Base-by-base conservation (phyloP, 75 land plant genomes). In the Pinus albicaulis region DNA sequence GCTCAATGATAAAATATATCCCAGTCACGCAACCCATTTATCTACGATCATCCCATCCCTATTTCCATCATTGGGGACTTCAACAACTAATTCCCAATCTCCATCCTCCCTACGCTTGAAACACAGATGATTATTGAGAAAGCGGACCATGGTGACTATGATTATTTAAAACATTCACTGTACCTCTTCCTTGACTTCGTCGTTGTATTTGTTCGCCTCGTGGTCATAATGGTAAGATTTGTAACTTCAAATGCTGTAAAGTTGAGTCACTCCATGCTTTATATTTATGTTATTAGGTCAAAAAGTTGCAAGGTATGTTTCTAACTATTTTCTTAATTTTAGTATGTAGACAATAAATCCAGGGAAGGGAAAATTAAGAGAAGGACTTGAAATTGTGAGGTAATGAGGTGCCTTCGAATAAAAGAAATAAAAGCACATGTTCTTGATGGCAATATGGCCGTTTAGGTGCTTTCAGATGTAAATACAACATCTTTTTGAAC, bases 121-220 rank as follows among this genome's bases (percentile, higher is more conserved):
- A 93, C 96, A 10, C 92, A 93, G 80, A 81, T 87, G 57, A 95
- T 95, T 64, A 89, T 91, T 65, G 96, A 93, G 89, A 93, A 72
- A 60, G 96, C 96, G 6, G 87, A 93, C 72, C 69, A 31, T 24
- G 98, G 98, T 13, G 93, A 95, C 56, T 17, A 76, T 36, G 96
- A 95, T 76, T 89, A 95, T 74, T 85, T 95, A 36, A 91, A 88
- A 65, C 96, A 95, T 78, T 82, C 98, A 17, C 57, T 95, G 78
- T 87, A 86, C 34, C 88, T 95, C 26, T 95, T 95, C 81, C 78
- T 89, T 52, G 96, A 95, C 72, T 93, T 95, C 59, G 87, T 80
- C 58, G 95, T 87, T 28, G 87, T 95, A 11, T 88, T 93, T 82
- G 87, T 95, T 48, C 80, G 93, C 24, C 76, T 95, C 48, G 86